A percentile compares a stretch with the other conserved stretches of the same genome.
Conservation (phyloP, 2,329 filamentous ascomycete species). For the Talaromyces marneffei region DNA sequence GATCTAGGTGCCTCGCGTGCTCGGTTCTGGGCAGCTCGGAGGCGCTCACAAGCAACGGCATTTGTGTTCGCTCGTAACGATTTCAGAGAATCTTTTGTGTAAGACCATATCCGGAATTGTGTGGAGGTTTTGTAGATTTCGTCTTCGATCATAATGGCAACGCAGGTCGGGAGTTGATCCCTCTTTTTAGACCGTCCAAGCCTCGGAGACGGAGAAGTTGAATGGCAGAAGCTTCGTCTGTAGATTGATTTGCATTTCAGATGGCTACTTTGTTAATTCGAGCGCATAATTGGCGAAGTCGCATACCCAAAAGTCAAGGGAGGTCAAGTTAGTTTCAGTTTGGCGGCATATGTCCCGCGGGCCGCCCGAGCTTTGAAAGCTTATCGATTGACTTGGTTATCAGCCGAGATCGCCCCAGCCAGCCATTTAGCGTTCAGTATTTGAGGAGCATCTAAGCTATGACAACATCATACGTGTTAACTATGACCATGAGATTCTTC, state of each 20-base stretch:
- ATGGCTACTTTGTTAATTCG: neutral
- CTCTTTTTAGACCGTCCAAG: neutral
- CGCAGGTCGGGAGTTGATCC: neutral
- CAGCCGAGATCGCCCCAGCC: neutral
- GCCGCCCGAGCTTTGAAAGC: neutral
- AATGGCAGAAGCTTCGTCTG: neutral
- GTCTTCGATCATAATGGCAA: conserved; percentile 69
- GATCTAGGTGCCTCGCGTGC: conserved; percentile 33
- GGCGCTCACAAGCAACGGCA: conserved; percentile 64
- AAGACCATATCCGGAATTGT: conserved; percentile 91
- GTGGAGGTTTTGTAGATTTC: conserved; percentile 83
- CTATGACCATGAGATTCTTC: neutral
- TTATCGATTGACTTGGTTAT: neutral
- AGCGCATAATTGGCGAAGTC: neutral
- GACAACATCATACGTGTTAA: neutral
- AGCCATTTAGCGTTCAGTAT: neutral
- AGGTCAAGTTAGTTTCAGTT: neutral
- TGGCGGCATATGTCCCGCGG: neutral
- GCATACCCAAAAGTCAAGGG: neutral
- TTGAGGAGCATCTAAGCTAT: neutral
- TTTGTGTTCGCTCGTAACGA: conserved; percentile 75
- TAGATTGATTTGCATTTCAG: neutral
- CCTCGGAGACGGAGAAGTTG: neutral
- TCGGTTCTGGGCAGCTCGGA: conserved; percentile 53
- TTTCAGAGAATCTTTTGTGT: conserved; percentile 65